Percentiles rank a stretch among this genome's conserved stretches.
phyloP scores from a whole-genome alignment of 176 grass and related monocot genomes.

The Guadua angustifolia region DNA sequence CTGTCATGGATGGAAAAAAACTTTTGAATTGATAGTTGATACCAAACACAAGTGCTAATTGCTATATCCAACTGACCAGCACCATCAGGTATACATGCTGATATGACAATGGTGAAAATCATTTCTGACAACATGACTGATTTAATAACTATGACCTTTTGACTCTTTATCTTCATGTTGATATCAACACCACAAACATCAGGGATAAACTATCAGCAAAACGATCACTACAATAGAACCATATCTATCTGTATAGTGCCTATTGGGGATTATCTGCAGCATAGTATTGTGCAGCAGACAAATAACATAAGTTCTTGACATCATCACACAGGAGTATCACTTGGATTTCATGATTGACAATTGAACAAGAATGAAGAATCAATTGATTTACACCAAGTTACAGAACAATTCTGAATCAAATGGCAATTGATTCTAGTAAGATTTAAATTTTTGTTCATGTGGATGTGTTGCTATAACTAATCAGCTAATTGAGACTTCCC shows the following conservation, averaged over 20 bases:
- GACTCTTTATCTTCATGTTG: not conserved
- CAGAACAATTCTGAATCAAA: conserved; percentile 17
- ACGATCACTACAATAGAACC: not conserved
- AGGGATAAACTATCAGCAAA: not conserved
- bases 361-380: conserved; percentile 9
- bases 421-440: conserved; percentile 8
- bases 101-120: conserved; percentile 21
- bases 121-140: not conserved
- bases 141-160: not conserved
- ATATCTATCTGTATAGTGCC: not conserved
- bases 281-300: conserved; percentile 15
- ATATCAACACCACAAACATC: not conserved
- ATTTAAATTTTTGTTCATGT: conserved; percentile 23
- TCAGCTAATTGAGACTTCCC: conserved; percentile 3
- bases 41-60: conserved; percentile 32
- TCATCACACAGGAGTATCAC: conserved; percentile 13
- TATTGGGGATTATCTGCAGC: conserved; percentile 34
- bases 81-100: not conserved
- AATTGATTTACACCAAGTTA: not conserved
- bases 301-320: conserved; percentile 4
- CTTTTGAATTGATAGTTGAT: conserved; percentile 19
- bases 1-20: conserved; percentile 47
- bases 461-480: conserved; percentile 8
- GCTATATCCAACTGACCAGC: conserved; percentile 5
- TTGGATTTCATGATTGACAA: conserved; percentile 28